A percentile compares a stretch with the other conserved stretches of the same genome.
Evolutionary conservation across 176 grass and related monocot genomes (phyloP).

Genomic region (Zoysia japonica): DNA sequence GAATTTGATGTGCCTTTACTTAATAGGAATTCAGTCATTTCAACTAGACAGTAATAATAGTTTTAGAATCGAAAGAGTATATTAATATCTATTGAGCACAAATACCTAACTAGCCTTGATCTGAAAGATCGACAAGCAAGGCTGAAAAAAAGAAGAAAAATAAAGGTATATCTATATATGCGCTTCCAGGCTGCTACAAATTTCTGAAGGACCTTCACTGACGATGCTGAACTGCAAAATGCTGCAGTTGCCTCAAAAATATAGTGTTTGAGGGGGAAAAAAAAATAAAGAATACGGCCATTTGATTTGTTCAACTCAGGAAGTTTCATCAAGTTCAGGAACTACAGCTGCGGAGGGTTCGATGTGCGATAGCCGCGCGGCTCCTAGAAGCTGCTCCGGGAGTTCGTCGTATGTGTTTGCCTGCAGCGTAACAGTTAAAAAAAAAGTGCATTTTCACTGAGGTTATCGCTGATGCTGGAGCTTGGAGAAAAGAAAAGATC

Average conservation of each 20-base stretch:
- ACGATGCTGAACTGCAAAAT: conserved; percentile 17
- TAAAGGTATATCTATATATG: not conserved
- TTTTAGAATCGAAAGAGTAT: not conserved
- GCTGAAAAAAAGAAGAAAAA: not conserved
- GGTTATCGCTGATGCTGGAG: not conserved
- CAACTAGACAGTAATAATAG: too few species aligned
- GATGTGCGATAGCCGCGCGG: conserved; percentile 69
- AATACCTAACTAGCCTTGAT: not conserved
- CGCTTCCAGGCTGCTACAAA: not conserved
- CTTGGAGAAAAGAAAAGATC: not conserved
- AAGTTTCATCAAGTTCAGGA: conserved; percentile 48
- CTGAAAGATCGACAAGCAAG: too few species aligned
- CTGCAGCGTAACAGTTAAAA: conserved; percentile 40
- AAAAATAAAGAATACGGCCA: conserved; percentile 39
- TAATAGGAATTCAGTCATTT: too few species aligned
- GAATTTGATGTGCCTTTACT: too few species aligned
- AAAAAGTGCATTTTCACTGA: not conserved
- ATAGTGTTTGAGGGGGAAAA: too few species aligned
- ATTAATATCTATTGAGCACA: conserved; percentile 9
- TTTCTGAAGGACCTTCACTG: conserved; percentile 1
- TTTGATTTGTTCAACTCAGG: conserved; percentile 14
- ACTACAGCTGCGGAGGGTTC: conserved; percentile 65
- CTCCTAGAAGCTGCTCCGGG: conserved; percentile 81
- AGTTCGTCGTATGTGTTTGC: conserved; percentile 83
- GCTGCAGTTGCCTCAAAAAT: not conserved